Base-by-base conservation (phyloP, 352 stramenopile species). In the Globisporangium megalacanthum region DNA sequence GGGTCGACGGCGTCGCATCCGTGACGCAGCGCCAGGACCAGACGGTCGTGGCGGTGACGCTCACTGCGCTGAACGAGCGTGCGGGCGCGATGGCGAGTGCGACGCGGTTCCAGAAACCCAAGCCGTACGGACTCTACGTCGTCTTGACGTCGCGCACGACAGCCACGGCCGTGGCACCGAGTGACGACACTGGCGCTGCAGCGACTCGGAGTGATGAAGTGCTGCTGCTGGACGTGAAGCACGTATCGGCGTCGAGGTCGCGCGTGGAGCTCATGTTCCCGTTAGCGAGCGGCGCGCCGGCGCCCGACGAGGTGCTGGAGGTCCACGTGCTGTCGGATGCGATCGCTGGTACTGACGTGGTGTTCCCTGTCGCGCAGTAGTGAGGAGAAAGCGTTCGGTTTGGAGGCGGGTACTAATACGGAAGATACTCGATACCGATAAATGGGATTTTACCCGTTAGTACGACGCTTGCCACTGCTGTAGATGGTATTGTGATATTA, bases 41-140 rank as follows among this genome's bases (percentile, higher is more conserved):
- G n/a, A 41, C 54, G 7, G 46, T 67, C 17, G 48, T 84, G 17
- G 42, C 66, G 7, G 68, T 89, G 11, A 67, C 78, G 33, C 59
- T 89, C 19, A 77, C 59, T 39, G 56, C 52, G 6, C 48, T 67
- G 35, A 75, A 75, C 42, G 58, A 72, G 36, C 73, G 60, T 31
- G 60, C 52, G 44, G 54, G 45, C 22, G 65, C 60, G 22, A 19
- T 79, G 17, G 70, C 71, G 9, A 72, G 64, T n/a, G 74, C 66
- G 3, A 74, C 70, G 35, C 62, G 78, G 11, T 66, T 88, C 22
- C 72, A 79, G 52, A 85, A 89, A 56, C 73, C 81, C 10, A 83
- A 83, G 56, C 75, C 79, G 14, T 92, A 86, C 52, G 81, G 75
- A 0, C 87, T 88, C 46, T 92, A 88, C 56, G 67, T 92, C 41